Evolutionary conservation across 495 filamentous ascomycete species (phyloP).

Genomic region (Aspergillus homomorphus): DNA sequence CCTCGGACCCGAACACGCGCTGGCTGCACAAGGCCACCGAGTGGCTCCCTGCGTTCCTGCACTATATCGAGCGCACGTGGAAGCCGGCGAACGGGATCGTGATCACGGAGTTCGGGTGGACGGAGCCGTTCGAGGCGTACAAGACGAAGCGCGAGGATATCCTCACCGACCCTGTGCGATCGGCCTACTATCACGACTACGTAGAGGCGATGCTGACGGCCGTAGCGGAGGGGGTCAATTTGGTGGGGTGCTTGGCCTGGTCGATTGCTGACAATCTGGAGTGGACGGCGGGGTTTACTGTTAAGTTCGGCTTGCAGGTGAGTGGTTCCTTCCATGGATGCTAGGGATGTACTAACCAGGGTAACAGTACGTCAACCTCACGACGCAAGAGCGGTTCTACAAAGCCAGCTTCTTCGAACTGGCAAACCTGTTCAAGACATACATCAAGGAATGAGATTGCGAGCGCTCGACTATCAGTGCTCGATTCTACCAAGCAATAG

Average conservation of each 20-base stretch:
- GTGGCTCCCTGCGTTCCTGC: not conserved
- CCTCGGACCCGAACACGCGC: constrained; percentile 1
- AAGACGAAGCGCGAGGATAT: constrained; percentile 2
- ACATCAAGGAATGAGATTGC: not conserved
- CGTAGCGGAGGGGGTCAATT: not conserved
- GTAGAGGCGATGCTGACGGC: not conserved
- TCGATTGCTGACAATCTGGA: constrained; percentile 2
- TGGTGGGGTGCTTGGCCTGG: not conserved
- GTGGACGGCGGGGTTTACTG: constrained; percentile 1
- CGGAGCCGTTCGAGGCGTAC: not conserved
- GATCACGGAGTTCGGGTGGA: not conserved
- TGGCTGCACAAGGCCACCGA: not conserved
- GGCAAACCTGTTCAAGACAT: not conserved
- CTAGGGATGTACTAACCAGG: not conserved
- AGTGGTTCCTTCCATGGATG: not conserved
- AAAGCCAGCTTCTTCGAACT: constrained; percentile 7
- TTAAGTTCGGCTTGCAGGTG: constrained; percentile 1
- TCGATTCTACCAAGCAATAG: no score
- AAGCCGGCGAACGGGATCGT: not conserved
- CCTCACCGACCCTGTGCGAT: not conserved
- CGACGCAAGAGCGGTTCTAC: constrained; percentile 1
- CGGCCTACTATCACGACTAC: constrained; percentile 2
- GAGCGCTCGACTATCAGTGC: no score
- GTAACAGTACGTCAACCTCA: constrained; percentile 4
- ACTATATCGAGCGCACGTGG: constrained; percentile 1